Evolutionary conservation across 2,329 filamentous ascomycete genomes (phyloP).

Genomic region (Teratosphaeria viscida): DNA sequence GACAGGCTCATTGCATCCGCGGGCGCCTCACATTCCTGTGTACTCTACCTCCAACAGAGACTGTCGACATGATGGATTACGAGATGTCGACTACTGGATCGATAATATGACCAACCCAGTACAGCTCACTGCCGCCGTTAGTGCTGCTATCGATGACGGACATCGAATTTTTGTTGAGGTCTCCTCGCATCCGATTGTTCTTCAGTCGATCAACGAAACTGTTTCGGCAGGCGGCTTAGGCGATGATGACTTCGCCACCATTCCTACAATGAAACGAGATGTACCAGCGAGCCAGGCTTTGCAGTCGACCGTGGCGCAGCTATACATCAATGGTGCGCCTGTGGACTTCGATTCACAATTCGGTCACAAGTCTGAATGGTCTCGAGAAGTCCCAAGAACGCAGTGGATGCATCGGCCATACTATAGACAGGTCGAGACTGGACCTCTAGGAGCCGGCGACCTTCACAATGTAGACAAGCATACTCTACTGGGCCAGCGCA

Average conservation of each 20-base stretch:
- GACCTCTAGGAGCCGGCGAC: background rate
- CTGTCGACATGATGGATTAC: background rate
- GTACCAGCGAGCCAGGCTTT: background rate
- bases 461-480: background rate
- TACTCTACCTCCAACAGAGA: background rate
- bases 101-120: background rate
- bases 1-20: background rate
- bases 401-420: background rate
- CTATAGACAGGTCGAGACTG: background rate
- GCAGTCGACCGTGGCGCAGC: background rate
- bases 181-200: background rate
- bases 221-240: background rate
- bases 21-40: background rate
- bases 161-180: background rate
- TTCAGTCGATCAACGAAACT: background rate
- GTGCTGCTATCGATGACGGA: background rate
- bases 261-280: background rate
- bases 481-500: background rate
- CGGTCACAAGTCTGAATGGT: background rate
- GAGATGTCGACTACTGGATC: background rate
- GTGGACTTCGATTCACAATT: background rate
- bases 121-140: background rate
- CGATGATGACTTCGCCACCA: background rate
- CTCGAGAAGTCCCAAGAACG: background rate
- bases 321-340: background rate